Conservation (phyloP, 805 yeast genomes). For the Candida vaughaniae region DNA sequence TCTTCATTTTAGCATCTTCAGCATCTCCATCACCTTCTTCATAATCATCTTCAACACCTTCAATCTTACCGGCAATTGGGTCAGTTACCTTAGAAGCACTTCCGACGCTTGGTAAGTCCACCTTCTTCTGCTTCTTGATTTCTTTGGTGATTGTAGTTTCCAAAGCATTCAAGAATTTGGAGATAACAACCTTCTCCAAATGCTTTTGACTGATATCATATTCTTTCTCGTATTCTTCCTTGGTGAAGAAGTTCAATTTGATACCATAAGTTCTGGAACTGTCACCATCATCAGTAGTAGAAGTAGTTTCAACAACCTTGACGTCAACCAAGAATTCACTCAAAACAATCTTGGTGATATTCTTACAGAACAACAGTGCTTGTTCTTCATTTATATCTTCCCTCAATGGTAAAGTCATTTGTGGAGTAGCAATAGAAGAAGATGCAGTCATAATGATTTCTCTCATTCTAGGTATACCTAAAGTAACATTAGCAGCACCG, state of each 20-base stretch:
- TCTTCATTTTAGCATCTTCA: constrained; percentile 56
- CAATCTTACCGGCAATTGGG: constrained; percentile 33
- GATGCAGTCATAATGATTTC: constrained; percentile 99
- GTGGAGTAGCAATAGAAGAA: constrained; percentile 94
- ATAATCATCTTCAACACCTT: constrained; percentile 18
- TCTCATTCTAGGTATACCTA: constrained; percentile 99
- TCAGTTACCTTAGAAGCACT: constrained; percentile 56
- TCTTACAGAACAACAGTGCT: constrained; percentile 92
- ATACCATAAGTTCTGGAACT: constrained; percentile 73
- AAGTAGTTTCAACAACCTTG: constrained; percentile 84
- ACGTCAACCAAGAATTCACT: constrained; percentile 88
- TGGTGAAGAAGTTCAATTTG: constrained; percentile 70
- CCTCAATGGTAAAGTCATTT: constrained; percentile 89
- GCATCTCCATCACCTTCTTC: constrained; percentile 60
- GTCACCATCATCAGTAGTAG: constrained; percentile 48
- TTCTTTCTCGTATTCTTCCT: constrained; percentile 76
- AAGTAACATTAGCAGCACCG: constrained; percentile 99
- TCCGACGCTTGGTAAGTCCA: constrained; percentile 63
- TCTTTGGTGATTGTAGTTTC: constrained; percentile 78
- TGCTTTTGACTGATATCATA: constrained; percentile 83
- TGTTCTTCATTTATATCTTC: constrained; percentile 77
- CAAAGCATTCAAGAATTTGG: constrained; percentile 63
- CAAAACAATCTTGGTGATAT: constrained; percentile 78
- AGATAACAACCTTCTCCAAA: constrained; percentile 66
- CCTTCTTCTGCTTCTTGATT: constrained; percentile 73